phyloP scores from a whole-genome alignment of 1,284 basidiomycete species.

The Ganoderma meredithae region DNA sequence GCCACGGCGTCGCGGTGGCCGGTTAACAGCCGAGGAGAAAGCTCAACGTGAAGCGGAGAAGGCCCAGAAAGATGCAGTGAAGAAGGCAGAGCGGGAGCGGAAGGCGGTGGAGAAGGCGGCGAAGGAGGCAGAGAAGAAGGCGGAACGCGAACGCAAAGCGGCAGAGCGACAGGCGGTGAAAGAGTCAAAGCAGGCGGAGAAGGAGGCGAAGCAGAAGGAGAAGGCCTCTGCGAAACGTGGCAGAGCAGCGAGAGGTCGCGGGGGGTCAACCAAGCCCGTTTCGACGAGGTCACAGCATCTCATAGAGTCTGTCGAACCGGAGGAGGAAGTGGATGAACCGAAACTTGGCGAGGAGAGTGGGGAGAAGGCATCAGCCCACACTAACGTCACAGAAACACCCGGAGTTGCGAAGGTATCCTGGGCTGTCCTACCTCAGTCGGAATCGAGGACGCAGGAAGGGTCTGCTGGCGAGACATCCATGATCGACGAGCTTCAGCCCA shows the following conservation, averaged over 20 bases:
- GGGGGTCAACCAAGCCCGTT: slow-evolving; percentile 17
- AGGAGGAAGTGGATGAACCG: slow-evolving; percentile 14
- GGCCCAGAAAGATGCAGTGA: slow-evolving; percentile 36
- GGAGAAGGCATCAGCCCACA: not conserved
- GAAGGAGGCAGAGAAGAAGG: slow-evolving; percentile 38
- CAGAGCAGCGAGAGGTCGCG: slow-evolving; percentile 15
- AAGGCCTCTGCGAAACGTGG: slow-evolving; percentile 27
- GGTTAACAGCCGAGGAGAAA: slow-evolving; percentile 41
- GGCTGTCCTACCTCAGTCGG: slow-evolving; percentile 31
- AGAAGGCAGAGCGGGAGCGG: slow-evolving; percentile 34
- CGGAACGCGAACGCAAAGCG: slow-evolving; percentile 31
- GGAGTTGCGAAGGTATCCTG: slow-evolving; percentile 33
- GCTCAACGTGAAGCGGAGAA: slow-evolving; percentile 38
- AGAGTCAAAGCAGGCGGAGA: slow-evolving; percentile 28
- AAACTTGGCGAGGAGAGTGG: not conserved
- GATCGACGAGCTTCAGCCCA: slow-evolving; percentile 50
- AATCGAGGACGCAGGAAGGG: slow-evolving; percentile 23
- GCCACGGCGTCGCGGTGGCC: slow-evolving; percentile 36
- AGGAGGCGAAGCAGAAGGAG: slow-evolving; percentile 31
- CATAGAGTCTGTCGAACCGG: slow-evolving; percentile 8
- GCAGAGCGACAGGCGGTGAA: slow-evolving; percentile 35
- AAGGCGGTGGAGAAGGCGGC: slow-evolving; percentile 36
- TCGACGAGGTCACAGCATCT: slow-evolving; percentile 22
- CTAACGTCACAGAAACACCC: slow-evolving; percentile 9
- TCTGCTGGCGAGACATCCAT: slow-evolving; percentile 33